Evolutionary conservation across 768 basidiomycete genomes (phyloP).

Genomic region (Boletus reticuloceps): DNA sequence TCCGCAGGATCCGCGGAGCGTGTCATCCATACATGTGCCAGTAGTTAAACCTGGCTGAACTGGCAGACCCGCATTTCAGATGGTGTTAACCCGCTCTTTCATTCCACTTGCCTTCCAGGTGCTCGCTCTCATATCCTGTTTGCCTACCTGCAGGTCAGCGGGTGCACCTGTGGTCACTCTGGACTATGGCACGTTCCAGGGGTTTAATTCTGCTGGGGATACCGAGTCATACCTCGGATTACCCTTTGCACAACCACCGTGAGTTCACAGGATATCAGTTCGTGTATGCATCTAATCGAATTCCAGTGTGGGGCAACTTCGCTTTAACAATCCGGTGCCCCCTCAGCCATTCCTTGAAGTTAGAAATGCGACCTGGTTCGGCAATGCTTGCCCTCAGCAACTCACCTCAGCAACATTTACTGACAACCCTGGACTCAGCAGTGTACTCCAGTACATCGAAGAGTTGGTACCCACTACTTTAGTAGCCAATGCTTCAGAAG

Average conservation of each 20-base stretch:
- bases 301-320: constrained; percentile 14
- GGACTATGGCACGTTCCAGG: constrained; percentile 19
- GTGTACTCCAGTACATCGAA: not conserved
- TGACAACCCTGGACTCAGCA: not conserved
- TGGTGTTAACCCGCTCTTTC: not conserved
- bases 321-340: constrained; percentile 14
- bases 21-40: not conserved
- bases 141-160: not conserved
- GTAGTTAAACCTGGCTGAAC: not conserved
- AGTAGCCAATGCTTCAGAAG: constrained; percentile 11
- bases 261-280: not conserved
- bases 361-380: constrained; percentile 6
- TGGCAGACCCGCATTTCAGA: not conserved
- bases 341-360: not conserved
- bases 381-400: constrained; percentile 43
- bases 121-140: not conserved
- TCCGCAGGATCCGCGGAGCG: too few species aligned
- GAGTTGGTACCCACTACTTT: not conserved
- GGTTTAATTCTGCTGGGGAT: constrained; percentile 3
- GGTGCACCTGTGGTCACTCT: constrained; percentile 9
- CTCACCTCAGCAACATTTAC: not conserved
- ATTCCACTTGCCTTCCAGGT: not conserved
- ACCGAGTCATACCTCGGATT: not conserved
- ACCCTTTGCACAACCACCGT: constrained; percentile 1
- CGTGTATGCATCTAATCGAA: not conserved